These are phyloP conservation scores for Daldinia sp. DNA, from an alignment of 2,329 filamentous ascomycete genomes.

Conservation along the genomic window DNA sequence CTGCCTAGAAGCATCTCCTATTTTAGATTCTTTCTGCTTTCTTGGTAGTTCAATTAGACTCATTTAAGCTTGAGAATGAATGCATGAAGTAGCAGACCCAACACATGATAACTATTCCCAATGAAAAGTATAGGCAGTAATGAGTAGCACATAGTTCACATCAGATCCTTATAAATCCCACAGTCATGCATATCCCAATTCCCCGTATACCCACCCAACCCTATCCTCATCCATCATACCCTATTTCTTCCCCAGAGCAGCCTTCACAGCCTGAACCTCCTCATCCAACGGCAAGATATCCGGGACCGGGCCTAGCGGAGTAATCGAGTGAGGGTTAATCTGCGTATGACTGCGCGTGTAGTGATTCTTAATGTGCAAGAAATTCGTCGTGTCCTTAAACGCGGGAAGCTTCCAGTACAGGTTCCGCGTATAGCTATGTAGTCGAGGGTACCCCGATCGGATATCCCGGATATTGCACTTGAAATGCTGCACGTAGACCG, in stretches of 20 bases:
- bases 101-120: not conserved
- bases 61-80: too few species aligned
- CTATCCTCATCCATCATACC: not conserved
- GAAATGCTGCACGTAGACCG: slow-evolving; percentile 87
- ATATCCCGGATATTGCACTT: slow-evolving; percentile 89
- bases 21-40: too few species aligned
- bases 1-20: too few species aligned
- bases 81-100: too few species aligned
- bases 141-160: not conserved
- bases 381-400: slow-evolving; percentile 85
- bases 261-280: slow-evolving; percentile 71
- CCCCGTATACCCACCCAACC: not conserved
- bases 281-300: slow-evolving; percentile 80
- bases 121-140: not conserved
- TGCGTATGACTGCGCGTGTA: slow-evolving; percentile 69
- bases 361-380: slow-evolving; percentile 91
- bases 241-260: slow-evolving; percentile 12
- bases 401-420: slow-evolving; percentile 85
- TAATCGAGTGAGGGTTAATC: slow-evolving; percentile 77
- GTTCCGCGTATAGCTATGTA: slow-evolving; percentile 83
- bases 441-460: slow-evolving; percentile 78
- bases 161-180: not conserved
- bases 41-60: too few species aligned
- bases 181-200: not conserved
- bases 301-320: slow-evolving; percentile 83